phyloP scores from a whole-genome alignment of 805 yeast species.

The Candida yuanshanica region DNA sequence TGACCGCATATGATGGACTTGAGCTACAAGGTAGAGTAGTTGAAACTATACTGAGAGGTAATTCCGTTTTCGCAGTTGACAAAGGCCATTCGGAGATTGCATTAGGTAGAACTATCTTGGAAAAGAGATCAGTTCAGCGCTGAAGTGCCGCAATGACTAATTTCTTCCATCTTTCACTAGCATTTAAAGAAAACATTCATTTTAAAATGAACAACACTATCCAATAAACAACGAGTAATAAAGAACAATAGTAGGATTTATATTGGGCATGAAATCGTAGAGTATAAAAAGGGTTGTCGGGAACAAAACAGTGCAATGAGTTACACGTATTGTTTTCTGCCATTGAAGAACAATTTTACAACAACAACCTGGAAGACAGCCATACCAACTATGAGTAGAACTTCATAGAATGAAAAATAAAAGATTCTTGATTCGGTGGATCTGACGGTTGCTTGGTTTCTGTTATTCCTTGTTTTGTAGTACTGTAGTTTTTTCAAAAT shows the following conservation, averaged over 20 bases:
- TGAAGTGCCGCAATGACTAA: not conserved
- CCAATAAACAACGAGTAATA: not conserved
- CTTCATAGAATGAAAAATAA: slow-evolving; percentile 71
- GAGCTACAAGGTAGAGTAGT: slow-evolving; percentile 65
- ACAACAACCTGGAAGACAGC: slow-evolving; percentile 62
- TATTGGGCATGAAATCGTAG: not conserved
- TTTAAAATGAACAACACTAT: not conserved
- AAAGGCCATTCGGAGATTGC: slow-evolving; percentile 52
- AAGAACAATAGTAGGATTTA: not conserved
- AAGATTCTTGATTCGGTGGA: slow-evolving; percentile 78
- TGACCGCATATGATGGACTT: slow-evolving; percentile 81
- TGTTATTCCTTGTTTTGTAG: slow-evolving; percentile 83
- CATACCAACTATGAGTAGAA: slow-evolving; percentile 68
- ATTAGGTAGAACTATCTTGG: slow-evolving; percentile 54
- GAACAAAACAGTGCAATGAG: not conserved
- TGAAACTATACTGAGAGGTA: slow-evolving; percentile 78
- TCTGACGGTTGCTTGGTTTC: slow-evolving; percentile 84
- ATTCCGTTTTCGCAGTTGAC: slow-evolving; percentile 50
- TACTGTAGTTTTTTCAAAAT: slow-evolving; percentile 62
- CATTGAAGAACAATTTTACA: slow-evolving; percentile 67
- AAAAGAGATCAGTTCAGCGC: slow-evolving; percentile 38
- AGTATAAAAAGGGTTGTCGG: not conserved
- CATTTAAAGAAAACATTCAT: not conserved
- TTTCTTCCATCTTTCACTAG: not conserved
- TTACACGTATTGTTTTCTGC: slow-evolving; percentile 50